Base-by-base conservation (phyloP, 1,284 basidiomycete genomes). In the Paramarasmius palmivorus region DNA sequence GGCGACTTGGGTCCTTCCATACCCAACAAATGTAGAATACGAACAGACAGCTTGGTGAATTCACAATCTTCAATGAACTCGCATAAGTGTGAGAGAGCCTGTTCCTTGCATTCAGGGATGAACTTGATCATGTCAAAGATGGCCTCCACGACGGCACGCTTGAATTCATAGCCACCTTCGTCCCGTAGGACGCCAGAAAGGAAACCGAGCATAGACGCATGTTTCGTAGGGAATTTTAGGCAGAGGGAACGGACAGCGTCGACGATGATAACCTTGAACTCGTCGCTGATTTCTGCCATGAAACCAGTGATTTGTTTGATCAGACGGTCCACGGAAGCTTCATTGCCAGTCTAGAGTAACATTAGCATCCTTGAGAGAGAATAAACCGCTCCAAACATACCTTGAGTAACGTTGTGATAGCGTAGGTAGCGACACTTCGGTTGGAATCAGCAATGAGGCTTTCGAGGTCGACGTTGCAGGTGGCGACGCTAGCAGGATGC, bases 1-100 rank as follows among this genome's bases (percentile, higher is more conserved):
- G 90, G 86, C 49, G 95, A 91, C 70, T 94, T 93, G 46, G 97
- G 97, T 9, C 97, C 97, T 71, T 99, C 97, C 52, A 95, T 82
- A 46, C 97, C 97, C 44, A 99, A 86, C 36, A 99, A 74, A 68
- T 99, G 92, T 35, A 99, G 81, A 63, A 99, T 94, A 48, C 97
- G 89, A 56, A 99, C 97, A 25, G 94, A 98, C 46, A 99, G 86
- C 74, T 99, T 99, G 39, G 96, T 98, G 70, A 99, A 99, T 72
- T 99, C 97, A 81, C 97, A 99, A 70, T 99, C 97, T 74, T 99
- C 97, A 69, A 99, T 99, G 71, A 99, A 99, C 71, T 99, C 97
- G 79, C 97, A 99, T n/a, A 99, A 83, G 68, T 99, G 94, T 10
- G 95, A 95, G 40, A 99, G 83, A 1, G 97, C 97, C 73, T 90